Percentiles rank a stretch among this genome's conserved stretches.
Evolutionary conservation across 495 filamentous ascomycete species (phyloP).

Genomic region (Peziza echinospora): DNA sequence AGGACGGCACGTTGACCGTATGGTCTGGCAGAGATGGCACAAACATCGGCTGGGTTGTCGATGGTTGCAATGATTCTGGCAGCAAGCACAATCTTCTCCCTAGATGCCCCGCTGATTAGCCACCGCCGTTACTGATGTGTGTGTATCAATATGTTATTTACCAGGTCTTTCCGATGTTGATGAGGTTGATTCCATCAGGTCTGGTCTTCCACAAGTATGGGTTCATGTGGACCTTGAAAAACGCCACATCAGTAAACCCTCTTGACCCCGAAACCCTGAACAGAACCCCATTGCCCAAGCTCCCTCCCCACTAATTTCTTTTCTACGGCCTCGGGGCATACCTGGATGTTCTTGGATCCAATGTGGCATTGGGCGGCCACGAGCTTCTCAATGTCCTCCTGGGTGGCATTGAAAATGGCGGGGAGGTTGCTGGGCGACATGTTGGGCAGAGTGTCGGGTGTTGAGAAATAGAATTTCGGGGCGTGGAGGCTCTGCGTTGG

Average conservation of each 20-base stretch:
- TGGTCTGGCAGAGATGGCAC: conserved; percentile 96
- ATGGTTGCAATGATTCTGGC: conserved; percentile 96
- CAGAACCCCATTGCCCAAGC: background rate
- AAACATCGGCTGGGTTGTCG: conserved; percentile 97
- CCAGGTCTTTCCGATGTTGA: conserved; percentile 99
- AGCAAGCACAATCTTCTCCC: conserved; percentile 98
- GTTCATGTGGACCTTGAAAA: conserved; percentile 64
- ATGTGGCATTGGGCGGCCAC: conserved; percentile 90
- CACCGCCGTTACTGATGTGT: background rate
- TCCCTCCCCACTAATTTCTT: conserved; percentile 4
- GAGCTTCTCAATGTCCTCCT: conserved; percentile 95
- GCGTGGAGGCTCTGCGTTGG: background rate
- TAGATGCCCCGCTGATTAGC: conserved; percentile 27
- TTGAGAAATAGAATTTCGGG: background rate
- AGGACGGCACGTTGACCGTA: conserved; percentile 98
- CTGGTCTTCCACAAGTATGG: conserved; percentile 99
- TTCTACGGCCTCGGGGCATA: conserved; percentile 4
- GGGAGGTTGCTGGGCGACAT: conserved; percentile 1
- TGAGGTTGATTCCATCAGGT: conserved; percentile 88
- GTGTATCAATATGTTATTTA: conserved; percentile 22
- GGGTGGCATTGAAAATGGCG: conserved; percentile 37
- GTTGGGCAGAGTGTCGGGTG: background rate
- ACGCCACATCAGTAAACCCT: background rate
- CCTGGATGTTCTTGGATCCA: conserved; percentile 94
- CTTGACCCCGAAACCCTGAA: too few relatives aligned